These are phyloP conservation scores for Pelargonium fulgidum DNA, from an alignment of 441 rosid genomes.

Conservation along the genomic window DNA sequence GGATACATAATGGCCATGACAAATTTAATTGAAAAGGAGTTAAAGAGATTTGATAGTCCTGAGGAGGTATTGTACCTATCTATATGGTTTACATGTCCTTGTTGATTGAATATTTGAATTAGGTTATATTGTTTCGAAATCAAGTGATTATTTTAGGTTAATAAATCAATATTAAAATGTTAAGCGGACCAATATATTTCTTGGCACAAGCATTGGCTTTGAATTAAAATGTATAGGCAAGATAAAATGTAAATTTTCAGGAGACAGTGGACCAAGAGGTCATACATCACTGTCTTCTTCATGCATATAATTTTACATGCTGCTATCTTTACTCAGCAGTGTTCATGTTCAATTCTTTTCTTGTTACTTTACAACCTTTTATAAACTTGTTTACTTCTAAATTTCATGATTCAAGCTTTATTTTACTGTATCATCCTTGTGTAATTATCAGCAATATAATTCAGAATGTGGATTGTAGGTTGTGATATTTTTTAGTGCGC, in stretches of 20 bases:
- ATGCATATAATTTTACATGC: too few relatives aligned
- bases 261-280: too few relatives aligned
- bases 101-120: neutral
- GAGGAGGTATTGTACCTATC: slow-evolving; percentile 45
- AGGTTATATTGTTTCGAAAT: slow-evolving; percentile 13
- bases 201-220: too few relatives aligned
- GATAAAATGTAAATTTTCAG: too few relatives aligned
- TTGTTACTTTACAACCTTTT: neutral
- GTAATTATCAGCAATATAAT: slow-evolving; percentile 15
- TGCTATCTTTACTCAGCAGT: too few relatives aligned
- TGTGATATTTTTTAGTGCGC: slow-evolving; percentile 94
- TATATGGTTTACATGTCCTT: neutral
- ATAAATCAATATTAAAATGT: too few relatives aligned
- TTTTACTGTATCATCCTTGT: too few relatives aligned
- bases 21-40: slow-evolving; percentile 68
- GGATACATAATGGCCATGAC: slow-evolving; percentile 90
- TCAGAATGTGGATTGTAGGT: slow-evolving; percentile 47
- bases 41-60: slow-evolving; percentile 56
- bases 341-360: too few relatives aligned
- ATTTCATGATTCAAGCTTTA: neutral
- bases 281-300: too few relatives aligned
- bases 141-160: too few relatives aligned
- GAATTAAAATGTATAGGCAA: too few relatives aligned
- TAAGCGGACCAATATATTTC: neutral
- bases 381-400: too few relatives aligned